A percentile compares a stretch with the other conserved stretches of the same genome.
Conservation (phyloP, 2,329 filamentous ascomycete species). For the Epichloe gansuensis region DNA sequence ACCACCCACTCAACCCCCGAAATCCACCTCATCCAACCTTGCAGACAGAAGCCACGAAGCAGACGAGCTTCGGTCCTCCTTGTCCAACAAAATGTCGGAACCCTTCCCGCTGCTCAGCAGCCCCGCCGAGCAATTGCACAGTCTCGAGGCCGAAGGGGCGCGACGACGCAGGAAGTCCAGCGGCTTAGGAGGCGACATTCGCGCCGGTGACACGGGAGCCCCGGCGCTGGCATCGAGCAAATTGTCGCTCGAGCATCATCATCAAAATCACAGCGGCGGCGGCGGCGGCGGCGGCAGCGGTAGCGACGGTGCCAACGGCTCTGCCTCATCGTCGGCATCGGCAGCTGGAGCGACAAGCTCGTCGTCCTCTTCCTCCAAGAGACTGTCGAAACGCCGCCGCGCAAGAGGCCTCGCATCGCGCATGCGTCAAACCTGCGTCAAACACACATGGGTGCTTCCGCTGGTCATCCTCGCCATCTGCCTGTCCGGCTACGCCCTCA, state of each 20-base stretch:
- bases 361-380: conserved; percentile 21
- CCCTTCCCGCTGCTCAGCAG: conserved; percentile 44
- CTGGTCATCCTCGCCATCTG: conserved; percentile 54
- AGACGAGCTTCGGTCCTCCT: background rate
- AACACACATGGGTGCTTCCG: conserved; percentile 53
- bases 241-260: conserved; percentile 25
- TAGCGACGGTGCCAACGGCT: conserved; percentile 10
- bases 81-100: conserved; percentile 30
- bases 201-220: conserved; percentile 42
- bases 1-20: background rate
- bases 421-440: conserved; percentile 43
- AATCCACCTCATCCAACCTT: background rate
- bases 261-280: background rate
- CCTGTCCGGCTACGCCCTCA: conserved; percentile 56
- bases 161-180: conserved; percentile 45
- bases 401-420: conserved; percentile 35
- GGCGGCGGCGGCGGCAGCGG: too few relatives aligned
- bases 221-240: conserved; percentile 42
- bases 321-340: conserved; percentile 3
- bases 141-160: conserved; percentile 24
- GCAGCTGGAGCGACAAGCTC: conserved; percentile 12
- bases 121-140: conserved; percentile 36
- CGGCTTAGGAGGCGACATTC: conserved; percentile 39
- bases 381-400: conserved; percentile 42
- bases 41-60: background rate